Evolutionary conservation across 345 rosid genomes (phyloP), one percentile per base, ranked within the genome.

Genomic region (Hibiscus syriacus): DNA sequence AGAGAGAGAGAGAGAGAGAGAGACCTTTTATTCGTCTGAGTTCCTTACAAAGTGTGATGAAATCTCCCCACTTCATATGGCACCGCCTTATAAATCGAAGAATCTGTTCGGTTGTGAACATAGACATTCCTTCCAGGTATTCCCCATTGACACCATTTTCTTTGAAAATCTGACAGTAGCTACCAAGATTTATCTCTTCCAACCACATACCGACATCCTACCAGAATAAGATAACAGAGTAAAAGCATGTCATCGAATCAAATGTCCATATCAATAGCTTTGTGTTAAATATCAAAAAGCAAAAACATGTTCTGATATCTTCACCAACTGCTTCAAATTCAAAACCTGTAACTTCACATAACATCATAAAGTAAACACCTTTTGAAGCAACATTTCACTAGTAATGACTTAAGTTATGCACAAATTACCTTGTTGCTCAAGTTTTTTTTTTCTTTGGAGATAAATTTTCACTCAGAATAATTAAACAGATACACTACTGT

Each of bases 41-140:
- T 76, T 92, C 98, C 87, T 90, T 90, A 70, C 98, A 90, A 57
- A 92, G 86, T 5, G 97, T 92, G 62, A 92, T 92, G 84, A 92
- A 92, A 82, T 92, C 98, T n/a, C 98, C 98, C 97, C 98, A 92
- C 65, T 92, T 92, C 98, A 92, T 92, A 86, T 92, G 98, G 79
- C 96, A 92, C 73, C 97, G 85, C 74, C 98, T 85, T 75, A 90
- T 92, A 82, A 92, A 92, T 69, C 92, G 86, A 77, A 92, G 91
- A 79, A 92, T 92, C 82, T 92, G 98, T 72, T 92, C 97, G 6
- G 97, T 92, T 30, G 98, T 92, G 84, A 92, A 90, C 80, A 88
- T 92, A 50, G 97, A 92, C 96, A 92, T 92, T 82, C 93, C 87
- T 76, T 92, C 98, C 66, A 88, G 72, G 82, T 88, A 92, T 55